Evolutionary conservation across 202 grass and related monocot species (phyloP).

Genomic region (Cymbopogon flexuosus): DNA sequence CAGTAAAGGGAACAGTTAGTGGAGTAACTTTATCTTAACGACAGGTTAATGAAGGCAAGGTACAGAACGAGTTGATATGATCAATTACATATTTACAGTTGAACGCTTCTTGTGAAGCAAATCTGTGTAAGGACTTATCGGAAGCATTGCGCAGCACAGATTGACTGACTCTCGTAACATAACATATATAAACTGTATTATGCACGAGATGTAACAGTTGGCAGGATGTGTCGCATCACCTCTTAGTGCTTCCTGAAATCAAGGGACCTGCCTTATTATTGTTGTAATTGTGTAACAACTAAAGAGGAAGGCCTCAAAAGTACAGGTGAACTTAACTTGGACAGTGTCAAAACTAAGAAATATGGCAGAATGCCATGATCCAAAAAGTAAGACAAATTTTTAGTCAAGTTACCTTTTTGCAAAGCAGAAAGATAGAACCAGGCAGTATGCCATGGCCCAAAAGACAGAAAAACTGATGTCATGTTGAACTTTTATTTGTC

Average conservation of each 20-base stretch:
- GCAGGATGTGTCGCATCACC: conserved; percentile 13
- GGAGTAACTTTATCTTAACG: neutral
- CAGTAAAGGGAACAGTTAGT: neutral
- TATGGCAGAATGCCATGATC: conserved; percentile 29
- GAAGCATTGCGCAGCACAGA: conserved; percentile 2
- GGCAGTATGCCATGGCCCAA: conserved; percentile 11
- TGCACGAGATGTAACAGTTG: neutral
- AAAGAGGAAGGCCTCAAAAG: conserved; percentile 26
- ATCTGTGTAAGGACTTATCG: neutral
- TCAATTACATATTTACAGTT: neutral
- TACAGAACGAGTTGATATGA: neutral
- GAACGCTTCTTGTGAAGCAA: neutral
- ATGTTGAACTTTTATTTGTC: conserved; percentile 6
- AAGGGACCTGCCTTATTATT: conserved; percentile 10
- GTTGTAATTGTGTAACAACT: conserved; percentile 15
- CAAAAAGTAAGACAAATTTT: conserved; percentile 39
- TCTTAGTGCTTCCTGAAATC: conserved; percentile 36
- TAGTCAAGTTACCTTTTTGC: conserved; percentile 33
- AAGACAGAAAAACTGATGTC: conserved; percentile 20
- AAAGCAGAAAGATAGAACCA: neutral
- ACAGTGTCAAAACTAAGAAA: conserved; percentile 18
- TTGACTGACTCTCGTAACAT: neutral
- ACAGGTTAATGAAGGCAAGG: neutral
- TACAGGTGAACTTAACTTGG: conserved; percentile 16
- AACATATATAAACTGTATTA: neutral